Evolutionary conservation across 2,329 filamentous ascomycete genomes (phyloP).

Genomic region (Claviceps humidiphila): DNA sequence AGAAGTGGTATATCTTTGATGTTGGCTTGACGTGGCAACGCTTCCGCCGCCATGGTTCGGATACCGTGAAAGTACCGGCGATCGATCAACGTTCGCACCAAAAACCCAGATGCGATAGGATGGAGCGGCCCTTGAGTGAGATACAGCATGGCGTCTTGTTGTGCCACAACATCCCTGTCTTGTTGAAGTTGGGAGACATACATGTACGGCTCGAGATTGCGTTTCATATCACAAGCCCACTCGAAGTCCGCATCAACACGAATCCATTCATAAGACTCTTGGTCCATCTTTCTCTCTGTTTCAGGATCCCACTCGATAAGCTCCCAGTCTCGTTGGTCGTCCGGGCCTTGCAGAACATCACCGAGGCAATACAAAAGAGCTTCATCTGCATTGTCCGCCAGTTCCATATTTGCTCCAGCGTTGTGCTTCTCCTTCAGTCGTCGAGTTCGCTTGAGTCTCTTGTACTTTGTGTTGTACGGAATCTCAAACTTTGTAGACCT

Average conservation of each 20-base stretch:
- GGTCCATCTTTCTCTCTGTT: conserved; percentile 81
- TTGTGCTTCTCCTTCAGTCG: conserved; percentile 62
- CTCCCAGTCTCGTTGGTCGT: conserved; percentile 74
- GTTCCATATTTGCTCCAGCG: conserved; percentile 45
- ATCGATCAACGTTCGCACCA: conserved; percentile 83
- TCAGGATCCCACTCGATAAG: conserved; percentile 82
- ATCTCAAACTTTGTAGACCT: conserved; percentile 75
- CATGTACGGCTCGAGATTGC: conserved; percentile 88
- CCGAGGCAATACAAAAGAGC: conserved; percentile 82
- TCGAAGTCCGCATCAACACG: conserved; percentile 96
- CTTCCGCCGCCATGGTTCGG: conserved; percentile 68
- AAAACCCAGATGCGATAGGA: conserved; percentile 74
- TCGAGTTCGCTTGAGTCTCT: conserved; percentile 80
- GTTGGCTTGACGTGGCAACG: conserved; percentile 63
- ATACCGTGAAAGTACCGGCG: conserved; percentile 88
- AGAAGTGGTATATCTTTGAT: conserved; percentile 55
- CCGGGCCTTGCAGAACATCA: conserved; percentile 71
- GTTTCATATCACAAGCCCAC: conserved; percentile 79
- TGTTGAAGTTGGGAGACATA: conserved; percentile 95
- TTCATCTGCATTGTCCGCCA: conserved; percentile 54
- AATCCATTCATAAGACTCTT: conserved; percentile 98
- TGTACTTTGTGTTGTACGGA: conserved; percentile 98
- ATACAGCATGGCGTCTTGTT: conserved; percentile 63
- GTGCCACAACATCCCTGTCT: conserved; percentile 90
- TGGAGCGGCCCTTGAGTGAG: conserved; percentile 55